These are phyloP conservation scores for Aureobasidium uvarum DNA, from an alignment of 2,329 filamentous ascomycete species.

Conservation along the genomic window DNA sequence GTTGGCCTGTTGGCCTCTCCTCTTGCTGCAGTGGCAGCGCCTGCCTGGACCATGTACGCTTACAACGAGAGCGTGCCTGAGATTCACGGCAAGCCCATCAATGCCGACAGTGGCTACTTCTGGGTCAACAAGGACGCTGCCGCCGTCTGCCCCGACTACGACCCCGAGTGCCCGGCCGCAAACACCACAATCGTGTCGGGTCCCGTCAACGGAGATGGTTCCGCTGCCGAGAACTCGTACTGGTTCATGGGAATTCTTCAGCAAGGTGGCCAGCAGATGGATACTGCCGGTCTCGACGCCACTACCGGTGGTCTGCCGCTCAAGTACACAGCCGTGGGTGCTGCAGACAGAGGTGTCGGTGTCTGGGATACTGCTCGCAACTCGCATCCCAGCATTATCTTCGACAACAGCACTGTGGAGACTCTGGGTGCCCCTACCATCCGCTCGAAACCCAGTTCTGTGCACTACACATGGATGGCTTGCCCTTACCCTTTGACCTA, in stretches of 20 bases:
- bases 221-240: not conserved
- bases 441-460: not conserved
- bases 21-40: slow-evolving; percentile 11
- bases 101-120: slow-evolving; percentile 21
- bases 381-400: not conserved
- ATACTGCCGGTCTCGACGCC: not conserved
- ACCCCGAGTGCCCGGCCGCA: slow-evolving; percentile 14
- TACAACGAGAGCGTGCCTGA: slow-evolving; percentile 20
- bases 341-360: not conserved
- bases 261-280: not conserved
- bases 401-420: slow-evolving; percentile 16
- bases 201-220: slow-evolving; percentile 3
- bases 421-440: not conserved
- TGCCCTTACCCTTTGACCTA: not conserved
- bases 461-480: slow-evolving; percentile 10
- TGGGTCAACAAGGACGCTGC: slow-evolving; percentile 12
- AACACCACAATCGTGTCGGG: slow-evolving; percentile 20
- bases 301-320: not conserved
- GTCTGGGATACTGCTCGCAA: slow-evolving; percentile 3
- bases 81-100: slow-evolving; percentile 23
- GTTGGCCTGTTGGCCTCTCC: slow-evolving; percentile 15
- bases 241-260: slow-evolving; percentile 21
- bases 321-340: not conserved
- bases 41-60: slow-evolving; percentile 20
- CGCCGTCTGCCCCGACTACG: slow-evolving; percentile 19